A percentile compares a stretch with the other conserved stretches of the same genome.
These are phyloP conservation scores for Grosmannia penicillata DNA, from an alignment of 2,329 filamentous ascomycete genomes.

Conservation along the genomic window DNA sequence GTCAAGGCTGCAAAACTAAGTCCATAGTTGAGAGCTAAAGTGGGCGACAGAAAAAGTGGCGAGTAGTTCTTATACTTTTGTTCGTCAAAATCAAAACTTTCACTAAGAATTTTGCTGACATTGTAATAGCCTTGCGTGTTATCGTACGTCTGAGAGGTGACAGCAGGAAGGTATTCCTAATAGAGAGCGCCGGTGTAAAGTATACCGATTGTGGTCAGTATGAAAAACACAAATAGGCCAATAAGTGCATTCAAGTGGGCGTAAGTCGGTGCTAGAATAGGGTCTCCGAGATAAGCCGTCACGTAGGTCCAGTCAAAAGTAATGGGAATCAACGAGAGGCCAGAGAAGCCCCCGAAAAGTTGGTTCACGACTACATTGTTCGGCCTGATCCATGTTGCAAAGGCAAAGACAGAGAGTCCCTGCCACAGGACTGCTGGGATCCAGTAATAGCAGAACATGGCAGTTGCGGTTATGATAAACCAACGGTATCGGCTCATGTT, in stretches of 20 bases:
- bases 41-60: constrained; percentile 34
- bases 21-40: constrained; percentile 34
- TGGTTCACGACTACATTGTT: constrained; percentile 17
- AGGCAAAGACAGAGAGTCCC: constrained; percentile 31
- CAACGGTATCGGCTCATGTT: constrained; percentile 15
- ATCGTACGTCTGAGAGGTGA: constrained; percentile 35
- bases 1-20: constrained; percentile 42
- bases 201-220: constrained; percentile 37
- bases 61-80: constrained; percentile 35
- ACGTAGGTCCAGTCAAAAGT: constrained; percentile 24
- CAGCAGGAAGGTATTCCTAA: constrained; percentile 35
- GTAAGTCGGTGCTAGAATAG: constrained; percentile 27
- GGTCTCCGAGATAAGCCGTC: constrained; percentile 6
- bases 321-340: constrained; percentile 17
- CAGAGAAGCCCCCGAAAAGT: constrained; percentile 19
- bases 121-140: constrained; percentile 33
- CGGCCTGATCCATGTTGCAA: constrained; percentile 38
- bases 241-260: constrained; percentile 48
- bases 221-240: constrained; percentile 38
- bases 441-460: constrained; percentile 38
- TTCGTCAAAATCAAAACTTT: constrained; percentile 27
- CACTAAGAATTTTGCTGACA: constrained; percentile 25
- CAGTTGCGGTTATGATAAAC: constrained; percentile 25
- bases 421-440: constrained; percentile 33
- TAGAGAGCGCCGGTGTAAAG: constrained; percentile 47